Evolutionary conservation across 768 basidiomycete species (phyloP), one percentile per base, ranked within the genome.

Genomic region (Hericium erinaceus): DNA sequence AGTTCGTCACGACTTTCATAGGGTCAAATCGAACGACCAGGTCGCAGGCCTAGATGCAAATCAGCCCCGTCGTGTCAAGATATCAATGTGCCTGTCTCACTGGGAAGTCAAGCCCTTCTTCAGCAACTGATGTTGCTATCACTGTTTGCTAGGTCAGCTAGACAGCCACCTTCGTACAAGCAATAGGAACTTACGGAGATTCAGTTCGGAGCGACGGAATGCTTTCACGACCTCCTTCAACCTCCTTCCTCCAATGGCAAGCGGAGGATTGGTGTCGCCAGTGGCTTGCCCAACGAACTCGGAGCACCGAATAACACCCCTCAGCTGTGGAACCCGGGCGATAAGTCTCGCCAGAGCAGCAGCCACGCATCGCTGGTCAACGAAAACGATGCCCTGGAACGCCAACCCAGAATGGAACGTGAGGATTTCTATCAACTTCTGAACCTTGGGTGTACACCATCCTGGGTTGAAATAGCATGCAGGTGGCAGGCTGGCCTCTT

Each of bases 71-170:
- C 63, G 26, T 59, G 49, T 16, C 48, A 52, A 37, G 33, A 16
- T 38, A 55, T 44, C 49, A 15, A 39, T 46, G 16, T 40, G 51
- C 40, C 6, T 22, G 20, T 70, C 80, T 56, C 65, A 87, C 86
- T 22, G 87, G 87, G 72, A 95, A 92, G 68, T 95, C 92, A 16
- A 95, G 77, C 0, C 93, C 93, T 73, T 95, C 93, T 69, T 95
- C 93, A 0, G 91, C 93, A 13, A 95, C 91, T 5, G 85, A 84
- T 0, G 91, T 93, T 4, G 91, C 88, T 61, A 94, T 76, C 20
- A 94, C 86, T 84, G 58, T 16, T 39, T 58, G 41, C 44, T 46
- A n/a, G 13, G 16, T 28, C 37, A 16, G 11, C 28, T 26, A 11
- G 40, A 53, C 10, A 28, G 15, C 20, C 9, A 62, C 20, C 7